Evolutionary conservation across 257 asterid genomes (phyloP), one percentile per base, ranked within the genome.

Genomic region (Solanum arcanum): DNA sequence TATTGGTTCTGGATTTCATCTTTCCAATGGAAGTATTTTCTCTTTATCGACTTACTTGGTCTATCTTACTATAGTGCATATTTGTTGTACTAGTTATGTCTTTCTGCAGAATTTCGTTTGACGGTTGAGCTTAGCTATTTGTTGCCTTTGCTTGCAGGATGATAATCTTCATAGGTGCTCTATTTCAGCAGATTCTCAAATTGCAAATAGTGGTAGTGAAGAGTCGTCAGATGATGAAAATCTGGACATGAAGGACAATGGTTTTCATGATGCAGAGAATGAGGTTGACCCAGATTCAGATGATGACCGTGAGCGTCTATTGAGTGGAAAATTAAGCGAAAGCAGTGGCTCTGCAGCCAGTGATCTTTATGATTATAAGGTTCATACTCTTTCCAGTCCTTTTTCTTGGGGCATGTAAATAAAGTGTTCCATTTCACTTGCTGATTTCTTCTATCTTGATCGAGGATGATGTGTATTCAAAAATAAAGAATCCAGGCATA

Each of bases 311-410:
- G 96, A 92, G 85, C 97, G 98, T 46, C 94, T 94, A 88, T 95
- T 91, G 89, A 93, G 99, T 89, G 99, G 98, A 87, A 96, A 93
- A 90, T 88, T 96, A 88, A 96, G 99, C 88, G 98, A 92, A 92
- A 94, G 98, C 90, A 96, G 99, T 86, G 98, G 98, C 86, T 96
- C 98, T 83, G 96, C 93, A 86, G 94, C 96, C 85, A 93, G 95
- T 88, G 98, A 96, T 95, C 95, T 96, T 73, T 96, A 95, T 93
- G 97, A 95, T 88, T 95, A 91, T 87, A 94, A 97, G 99, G 99
- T 97, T 87, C 31, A 60, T 83, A 72, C 88, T 59, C 89, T 60
- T 31, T 52, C 86, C 37, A 83, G 46, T 86, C 77, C 78, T 33
- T 87, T 21, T 87, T 4, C 84, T 33, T 29, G 85, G 60, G 68